Base-by-base conservation (phyloP, 148 eudicot genomes). In the Camellia sinensis region DNA sequence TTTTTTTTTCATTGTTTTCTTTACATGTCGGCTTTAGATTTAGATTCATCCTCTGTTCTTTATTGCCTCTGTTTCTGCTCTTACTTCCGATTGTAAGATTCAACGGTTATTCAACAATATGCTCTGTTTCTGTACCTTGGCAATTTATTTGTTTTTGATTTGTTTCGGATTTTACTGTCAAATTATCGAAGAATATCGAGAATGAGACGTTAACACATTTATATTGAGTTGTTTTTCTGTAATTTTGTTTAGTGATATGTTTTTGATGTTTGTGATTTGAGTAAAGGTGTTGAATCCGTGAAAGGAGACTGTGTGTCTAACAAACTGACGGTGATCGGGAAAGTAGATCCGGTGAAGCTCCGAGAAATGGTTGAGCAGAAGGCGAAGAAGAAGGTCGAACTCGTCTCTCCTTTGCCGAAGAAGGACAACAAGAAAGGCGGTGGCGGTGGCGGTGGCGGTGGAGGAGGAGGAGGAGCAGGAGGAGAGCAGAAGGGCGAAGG, bases 311-410 rank as follows among this genome's bases (percentile, higher is more conserved):
- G 81, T 8, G 89, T 79, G 62, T 72, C 62, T 18, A 82, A 53
- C 70, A 89, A 85, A 76, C 37, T 88, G 11, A 74, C 86, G 53
- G 88, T 87, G 37, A 46, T 57, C n/a, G 93, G 89, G 4, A 78
- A 73, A 17, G 57, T 91, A 4, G 94, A 94, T 81, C 88, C 89
- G 18, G 79, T 46, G 21, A 86, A 88, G 63, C 80, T 94, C 61
- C 80, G 74, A 18, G 90, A 91, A 0, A 80, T 18, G 29, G 22
- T 92, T 1, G 90, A 88, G 85, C 64, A 89, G 74, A 90, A 85
- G 56, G 72, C 81, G 0, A 67, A 70, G 78, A 91, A 82, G 79
- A 89, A 80, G 40, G 89, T 87, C 12, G 91, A 94, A 67, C 79
- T 91, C 4, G 60, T 92, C 10, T 88, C 91, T 9, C 95, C 97